Evolutionary conservation across 257 asterid genomes (phyloP).

Genomic region (Gynochthodes officinalis): DNA sequence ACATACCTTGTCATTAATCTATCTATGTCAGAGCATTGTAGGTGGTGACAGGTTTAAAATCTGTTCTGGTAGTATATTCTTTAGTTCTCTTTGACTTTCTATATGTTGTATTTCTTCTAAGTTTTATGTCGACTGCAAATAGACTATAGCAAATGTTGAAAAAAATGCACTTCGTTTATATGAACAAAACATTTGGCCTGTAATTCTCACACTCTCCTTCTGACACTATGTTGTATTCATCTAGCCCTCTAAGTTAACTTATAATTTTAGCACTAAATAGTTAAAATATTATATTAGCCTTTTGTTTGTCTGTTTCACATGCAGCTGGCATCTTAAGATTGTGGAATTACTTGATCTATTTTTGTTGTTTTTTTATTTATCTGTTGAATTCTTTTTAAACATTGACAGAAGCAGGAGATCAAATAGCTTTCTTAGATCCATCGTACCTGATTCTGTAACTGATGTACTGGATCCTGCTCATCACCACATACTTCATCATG

Average conservation of each 20-base stretch:
- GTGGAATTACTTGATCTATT: background rate
- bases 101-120: conserved; percentile 10
- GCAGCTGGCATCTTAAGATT: background rate
- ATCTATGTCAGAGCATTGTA: background rate
- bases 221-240: background rate
- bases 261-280: background rate
- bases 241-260: background rate
- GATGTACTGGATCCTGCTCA: conserved; percentile 78
- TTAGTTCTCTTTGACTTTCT: background rate
- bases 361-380: background rate
- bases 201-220: background rate
- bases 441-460: conserved; percentile 71
- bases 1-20: conserved; percentile 11
- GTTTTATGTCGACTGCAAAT: background rate
- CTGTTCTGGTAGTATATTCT: background rate
- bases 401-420: conserved; percentile 53
- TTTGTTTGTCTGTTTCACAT: background rate
- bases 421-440: conserved; percentile 63
- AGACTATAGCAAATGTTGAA: background rate
- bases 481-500: conserved; percentile 77
- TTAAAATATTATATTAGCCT: background rate
- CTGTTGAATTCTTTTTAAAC: conserved; percentile 6
- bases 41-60: no score
- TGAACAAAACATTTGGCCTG: background rate
- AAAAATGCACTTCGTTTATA: background rate